Evolutionary conservation across 2,329 filamentous ascomycete genomes (phyloP).

Genomic region (Colletotrichum sp.): DNA sequence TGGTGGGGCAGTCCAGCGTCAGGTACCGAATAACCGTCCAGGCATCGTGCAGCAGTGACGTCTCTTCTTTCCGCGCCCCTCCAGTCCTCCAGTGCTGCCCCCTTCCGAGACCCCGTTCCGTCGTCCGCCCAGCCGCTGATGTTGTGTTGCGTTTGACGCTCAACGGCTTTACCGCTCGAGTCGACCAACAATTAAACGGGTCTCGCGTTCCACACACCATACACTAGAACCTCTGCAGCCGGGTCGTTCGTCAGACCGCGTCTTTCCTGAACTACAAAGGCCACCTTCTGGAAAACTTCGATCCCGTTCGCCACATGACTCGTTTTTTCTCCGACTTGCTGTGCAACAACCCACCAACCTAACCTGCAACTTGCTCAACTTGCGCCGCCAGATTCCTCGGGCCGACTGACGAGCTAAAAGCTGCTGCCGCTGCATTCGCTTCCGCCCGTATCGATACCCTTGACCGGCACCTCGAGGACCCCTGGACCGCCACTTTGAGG

Average conservation of each 20-base stretch:
- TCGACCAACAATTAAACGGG: slow-evolving; percentile 10
- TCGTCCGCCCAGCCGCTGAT: neutral
- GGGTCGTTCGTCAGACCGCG: neutral
- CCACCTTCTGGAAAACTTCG: neutral
- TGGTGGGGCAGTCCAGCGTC: slow-evolving; percentile 6
- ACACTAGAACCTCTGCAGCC: neutral
- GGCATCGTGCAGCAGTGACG: slow-evolving; percentile 14
- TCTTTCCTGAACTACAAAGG: neutral
- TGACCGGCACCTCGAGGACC: neutral
- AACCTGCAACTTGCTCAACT: neutral
- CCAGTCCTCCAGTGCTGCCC: neutral
- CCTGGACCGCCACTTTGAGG: neutral
- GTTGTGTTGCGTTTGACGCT: neutral
- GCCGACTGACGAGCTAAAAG: neutral
- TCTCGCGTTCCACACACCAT: neutral
- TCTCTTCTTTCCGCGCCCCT: neutral
- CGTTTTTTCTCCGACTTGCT: neutral
- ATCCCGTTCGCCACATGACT: neutral
- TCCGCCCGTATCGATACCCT: neutral
- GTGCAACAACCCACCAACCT: neutral
- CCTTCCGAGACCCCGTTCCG: neutral
- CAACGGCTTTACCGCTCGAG: neutral
- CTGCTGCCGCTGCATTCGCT: neutral
- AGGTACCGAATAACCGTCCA: slow-evolving; percentile 5
- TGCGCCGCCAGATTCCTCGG: neutral